phyloP scores from a whole-genome alignment of 2,329 filamentous ascomycete species.

The Cyphellophora attinorum region DNA sequence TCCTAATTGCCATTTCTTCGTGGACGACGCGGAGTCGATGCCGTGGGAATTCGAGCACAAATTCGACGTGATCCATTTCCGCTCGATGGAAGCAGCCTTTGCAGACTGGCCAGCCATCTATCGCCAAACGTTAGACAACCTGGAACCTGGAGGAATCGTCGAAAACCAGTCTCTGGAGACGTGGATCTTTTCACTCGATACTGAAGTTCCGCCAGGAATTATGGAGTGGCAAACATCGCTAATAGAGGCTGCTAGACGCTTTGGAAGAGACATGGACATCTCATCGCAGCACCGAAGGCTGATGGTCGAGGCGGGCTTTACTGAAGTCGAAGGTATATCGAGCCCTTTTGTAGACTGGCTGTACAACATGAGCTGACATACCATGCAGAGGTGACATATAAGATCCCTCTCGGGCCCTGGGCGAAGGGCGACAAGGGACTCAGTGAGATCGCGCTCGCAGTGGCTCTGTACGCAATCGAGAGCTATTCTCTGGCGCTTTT shows the following conservation, averaged over 20 bases:
- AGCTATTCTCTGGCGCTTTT: background rate
- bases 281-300: background rate
- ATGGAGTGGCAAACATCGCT: background rate
- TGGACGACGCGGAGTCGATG: slow-evolving; percentile 23
- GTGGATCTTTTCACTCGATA: background rate
- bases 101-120: slow-evolving; percentile 8
- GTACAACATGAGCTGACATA: too few relatives aligned
- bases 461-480: background rate
- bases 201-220: background rate
- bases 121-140: slow-evolving; percentile 6
- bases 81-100: slow-evolving; percentile 5
- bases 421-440: background rate
- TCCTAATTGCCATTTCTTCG: slow-evolving; percentile 23
- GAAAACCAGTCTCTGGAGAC: slow-evolving; percentile 20
- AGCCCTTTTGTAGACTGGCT: too few relatives aligned
- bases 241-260: background rate
- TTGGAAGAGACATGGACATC: background rate
- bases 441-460: background rate
- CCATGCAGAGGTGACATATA: too few relatives aligned
- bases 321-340: too few relatives aligned
- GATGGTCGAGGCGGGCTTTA: background rate
- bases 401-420: background rate
- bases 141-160: slow-evolving; percentile 36
- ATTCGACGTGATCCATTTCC: slow-evolving; percentile 19
- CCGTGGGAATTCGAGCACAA: slow-evolving; percentile 18